These are phyloP conservation scores for Thielaviopsis ethacetica DNA, from an alignment of 2,329 filamentous ascomycete species.

Conservation along the genomic window DNA sequence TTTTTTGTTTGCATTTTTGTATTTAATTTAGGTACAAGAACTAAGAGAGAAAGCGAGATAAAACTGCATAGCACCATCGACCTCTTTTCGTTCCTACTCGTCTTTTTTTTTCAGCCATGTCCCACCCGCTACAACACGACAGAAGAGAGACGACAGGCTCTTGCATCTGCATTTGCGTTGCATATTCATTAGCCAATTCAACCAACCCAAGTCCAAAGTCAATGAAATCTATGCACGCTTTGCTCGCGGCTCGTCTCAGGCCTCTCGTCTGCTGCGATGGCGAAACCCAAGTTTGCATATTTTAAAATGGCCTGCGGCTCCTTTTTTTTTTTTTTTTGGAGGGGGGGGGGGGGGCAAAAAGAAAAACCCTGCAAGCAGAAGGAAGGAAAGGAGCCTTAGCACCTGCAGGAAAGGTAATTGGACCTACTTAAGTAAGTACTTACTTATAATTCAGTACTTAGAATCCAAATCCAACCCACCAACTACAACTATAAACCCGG, in stretches of 20 bases:
- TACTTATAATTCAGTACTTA: too few species aligned
- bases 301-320: neutral
- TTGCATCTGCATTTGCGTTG: neutral
- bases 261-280: conserved; percentile 3
- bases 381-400: neutral
- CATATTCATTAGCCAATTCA: neutral
- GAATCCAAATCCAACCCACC: neutral
- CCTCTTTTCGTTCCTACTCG: neutral
- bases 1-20: neutral
- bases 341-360: neutral
- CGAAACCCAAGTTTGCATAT: conserved; percentile 3
- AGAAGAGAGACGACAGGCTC: neutral
- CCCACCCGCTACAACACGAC: neutral
- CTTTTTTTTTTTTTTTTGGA: neutral
- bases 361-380: neutral
- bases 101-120: neutral
- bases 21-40: neutral
- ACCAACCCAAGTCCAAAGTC: neutral
- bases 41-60: neutral
- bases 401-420: neutral
- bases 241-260: conserved; percentile 1
- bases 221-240: neutral
- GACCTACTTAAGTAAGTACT: too few species aligned
- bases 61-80: neutral
- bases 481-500: neutral